Conservation (phyloP, 352 stramenopile genomes). For the Pythium utonaiense region DNA sequence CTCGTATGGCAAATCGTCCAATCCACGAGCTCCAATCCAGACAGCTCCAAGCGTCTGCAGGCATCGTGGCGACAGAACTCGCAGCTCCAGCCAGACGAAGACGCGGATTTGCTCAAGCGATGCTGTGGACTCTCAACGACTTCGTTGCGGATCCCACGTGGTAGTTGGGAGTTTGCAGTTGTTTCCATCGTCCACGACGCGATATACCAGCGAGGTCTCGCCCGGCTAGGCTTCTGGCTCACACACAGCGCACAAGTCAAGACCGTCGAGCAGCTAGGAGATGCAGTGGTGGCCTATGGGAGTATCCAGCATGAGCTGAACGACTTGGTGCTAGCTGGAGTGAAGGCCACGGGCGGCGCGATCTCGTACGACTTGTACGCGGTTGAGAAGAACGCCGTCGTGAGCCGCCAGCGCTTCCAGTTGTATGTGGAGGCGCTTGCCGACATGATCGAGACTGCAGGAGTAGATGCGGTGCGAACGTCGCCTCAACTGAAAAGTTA, state of each 20-base stretch:
- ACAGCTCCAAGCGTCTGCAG: background rate
- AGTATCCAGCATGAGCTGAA: conserved; percentile 19
- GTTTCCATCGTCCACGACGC: conserved; percentile 47
- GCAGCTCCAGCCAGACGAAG: background rate
- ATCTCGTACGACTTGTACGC: conserved; percentile 53
- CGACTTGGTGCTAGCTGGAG: conserved; percentile 22
- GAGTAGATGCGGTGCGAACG: background rate
- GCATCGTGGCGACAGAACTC: background rate
- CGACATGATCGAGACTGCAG: conserved; percentile 11
- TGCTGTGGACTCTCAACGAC: conserved; percentile 5
- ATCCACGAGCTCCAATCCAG: background rate
- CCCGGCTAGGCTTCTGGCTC: conserved; percentile 43
- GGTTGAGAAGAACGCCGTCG: conserved; percentile 43
- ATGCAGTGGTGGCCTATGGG: conserved; percentile 30
- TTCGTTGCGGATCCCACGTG: conserved; percentile 2
- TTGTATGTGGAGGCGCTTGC: conserved; percentile 15
- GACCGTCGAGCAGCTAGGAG: conserved; percentile 25
- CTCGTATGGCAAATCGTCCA: conserved; percentile 44
- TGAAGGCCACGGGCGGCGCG: conserved; percentile 14
- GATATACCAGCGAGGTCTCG: conserved; percentile 44
- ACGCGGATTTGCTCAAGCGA: background rate
- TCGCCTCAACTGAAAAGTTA: too few species aligned
- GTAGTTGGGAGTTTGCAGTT: conserved; percentile 57
- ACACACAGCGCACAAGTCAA: conserved; percentile 16
- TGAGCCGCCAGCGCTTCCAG: conserved; percentile 44